phyloP scores from a whole-genome alignment of 164 flowering plant genomes.

The Vitis riparia region DNA sequence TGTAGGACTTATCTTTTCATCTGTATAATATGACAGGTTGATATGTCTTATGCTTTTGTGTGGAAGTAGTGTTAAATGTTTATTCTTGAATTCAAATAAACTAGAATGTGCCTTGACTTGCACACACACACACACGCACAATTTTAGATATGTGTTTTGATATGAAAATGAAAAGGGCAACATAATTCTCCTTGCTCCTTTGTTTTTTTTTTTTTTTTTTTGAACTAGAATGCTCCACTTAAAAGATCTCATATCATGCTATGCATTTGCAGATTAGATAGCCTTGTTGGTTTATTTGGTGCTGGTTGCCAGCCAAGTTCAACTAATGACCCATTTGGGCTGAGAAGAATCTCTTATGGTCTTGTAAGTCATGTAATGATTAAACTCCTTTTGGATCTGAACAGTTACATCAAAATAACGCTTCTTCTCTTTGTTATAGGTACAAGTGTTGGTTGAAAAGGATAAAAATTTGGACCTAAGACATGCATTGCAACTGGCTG shows the following conservation, averaged over 20 bases:
- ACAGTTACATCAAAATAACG: constrained; percentile 1
- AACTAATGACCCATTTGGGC: constrained; percentile 85
- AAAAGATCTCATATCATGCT: background rate
- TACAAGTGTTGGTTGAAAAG: constrained; percentile 86
- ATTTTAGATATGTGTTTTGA: background rate
- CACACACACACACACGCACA: too few species aligned
- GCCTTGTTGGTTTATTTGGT: constrained; percentile 90
- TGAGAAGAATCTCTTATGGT: constrained; percentile 91
- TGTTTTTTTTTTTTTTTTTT: too few species aligned
- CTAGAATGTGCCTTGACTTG: too few species aligned
- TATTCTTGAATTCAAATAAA: too few species aligned
- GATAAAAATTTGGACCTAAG: constrained; percentile 68
- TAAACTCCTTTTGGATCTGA: background rate
- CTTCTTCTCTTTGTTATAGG: constrained; percentile 44
- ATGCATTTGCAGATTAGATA: constrained; percentile 71
- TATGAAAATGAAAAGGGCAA: background rate
- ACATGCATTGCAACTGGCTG: constrained; percentile 66
- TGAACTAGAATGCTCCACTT: background rate
- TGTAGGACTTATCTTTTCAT: too few species aligned
- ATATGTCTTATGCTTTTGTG: too few species aligned
- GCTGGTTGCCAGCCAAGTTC: constrained; percentile 95
- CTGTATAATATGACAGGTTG: too few species aligned
- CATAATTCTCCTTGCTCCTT: background rate
- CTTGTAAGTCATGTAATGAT: constrained; percentile 56
- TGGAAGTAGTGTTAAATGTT: too few species aligned